Evolutionary conservation across 2,329 filamentous ascomycete species (phyloP), one percentile per base, ranked within the genome.

Genomic region (Ceratocystis eucalypticola): DNA sequence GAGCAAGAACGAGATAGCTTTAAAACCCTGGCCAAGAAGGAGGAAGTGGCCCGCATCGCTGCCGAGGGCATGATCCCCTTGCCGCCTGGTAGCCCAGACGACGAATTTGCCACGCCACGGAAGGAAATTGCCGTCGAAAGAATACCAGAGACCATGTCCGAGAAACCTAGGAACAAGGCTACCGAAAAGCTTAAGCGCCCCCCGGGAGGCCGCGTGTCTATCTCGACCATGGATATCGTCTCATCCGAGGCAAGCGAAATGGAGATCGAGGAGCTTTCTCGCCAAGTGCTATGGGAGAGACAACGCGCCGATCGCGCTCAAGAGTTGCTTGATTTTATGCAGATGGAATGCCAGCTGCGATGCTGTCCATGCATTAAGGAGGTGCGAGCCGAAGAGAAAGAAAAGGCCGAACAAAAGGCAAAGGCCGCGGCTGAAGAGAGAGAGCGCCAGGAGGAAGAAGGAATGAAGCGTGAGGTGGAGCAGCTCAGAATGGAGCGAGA

Each of bases 1-100:
- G 87, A 91, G 72, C 84, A 88, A 72, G 88, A 92, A 74, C 85
- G 87, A 6, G 88, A 91, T 73, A 84, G 87, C 2, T 82, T 89
- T 72, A 89, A 88, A 76, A 85, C 83, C 2, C 84, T 85, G 63
- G 82, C 88, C 41, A 82, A 88, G 75, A 88, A 88, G 71, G 87
- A 91, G 71, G 87, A 90, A 72, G 82, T 90, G 28, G 82, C 86
- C 22, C 82, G 85, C 62, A 86, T 91, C 65, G 87, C 88, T 2
- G 85, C 87, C 25, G 87, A 91, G 73, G 87, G 87, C 20, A 82
- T 80, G 57, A 82, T 91, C 65, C 85, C 88, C 2, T 76, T 90
- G 12, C 87, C 88, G 71, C 78, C 53, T 63, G 70, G 67, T 1
- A 77, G 78, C n/a, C 76, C 80, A 12, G 79, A 80, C 15, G 84